Evolutionary conservation across 169 alveolate genomes (phyloP).

Genomic region (Eimeria maxima): DNA sequence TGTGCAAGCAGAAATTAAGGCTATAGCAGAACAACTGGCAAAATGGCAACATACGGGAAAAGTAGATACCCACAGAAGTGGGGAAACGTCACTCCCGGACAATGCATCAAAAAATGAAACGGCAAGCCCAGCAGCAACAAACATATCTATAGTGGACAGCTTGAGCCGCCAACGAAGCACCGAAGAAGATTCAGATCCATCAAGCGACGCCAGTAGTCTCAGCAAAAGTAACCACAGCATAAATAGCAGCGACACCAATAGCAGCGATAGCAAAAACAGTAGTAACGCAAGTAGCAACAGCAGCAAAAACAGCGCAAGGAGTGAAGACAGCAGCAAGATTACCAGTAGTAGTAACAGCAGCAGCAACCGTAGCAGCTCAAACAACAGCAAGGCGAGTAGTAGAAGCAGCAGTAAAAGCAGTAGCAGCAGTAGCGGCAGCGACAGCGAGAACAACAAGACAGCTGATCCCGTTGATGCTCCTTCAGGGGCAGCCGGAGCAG

Average conservation of each 20-base stretch:
- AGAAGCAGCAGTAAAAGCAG: constrained; percentile 14
- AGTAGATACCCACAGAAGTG: neutral
- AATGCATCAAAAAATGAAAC: neutral
- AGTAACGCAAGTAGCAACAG: neutral
- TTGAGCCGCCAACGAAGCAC: neutral
- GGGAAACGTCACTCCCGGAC: neutral
- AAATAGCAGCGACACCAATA: neutral
- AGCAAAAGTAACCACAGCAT: neutral
- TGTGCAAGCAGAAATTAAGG: neutral
- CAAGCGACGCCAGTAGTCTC: neutral
- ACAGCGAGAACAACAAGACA: neutral
- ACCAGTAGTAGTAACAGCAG: neutral
- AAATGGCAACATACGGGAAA: neutral
- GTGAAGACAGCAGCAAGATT: neutral
- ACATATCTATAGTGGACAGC: neutral
- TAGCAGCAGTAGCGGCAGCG: constrained; percentile 30
- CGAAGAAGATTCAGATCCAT: neutral
- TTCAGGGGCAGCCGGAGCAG: neutral
- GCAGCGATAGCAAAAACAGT: neutral
- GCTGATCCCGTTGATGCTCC: neutral
- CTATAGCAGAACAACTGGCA: neutral
- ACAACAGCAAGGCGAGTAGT: neutral
- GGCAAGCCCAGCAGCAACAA: constrained; percentile 10
- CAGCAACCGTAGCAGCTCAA: neutral
- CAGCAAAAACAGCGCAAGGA: neutral